Base-by-base conservation (phyloP, 2,329 filamentous ascomycete species). In the Cladosporium sp. region DNA sequence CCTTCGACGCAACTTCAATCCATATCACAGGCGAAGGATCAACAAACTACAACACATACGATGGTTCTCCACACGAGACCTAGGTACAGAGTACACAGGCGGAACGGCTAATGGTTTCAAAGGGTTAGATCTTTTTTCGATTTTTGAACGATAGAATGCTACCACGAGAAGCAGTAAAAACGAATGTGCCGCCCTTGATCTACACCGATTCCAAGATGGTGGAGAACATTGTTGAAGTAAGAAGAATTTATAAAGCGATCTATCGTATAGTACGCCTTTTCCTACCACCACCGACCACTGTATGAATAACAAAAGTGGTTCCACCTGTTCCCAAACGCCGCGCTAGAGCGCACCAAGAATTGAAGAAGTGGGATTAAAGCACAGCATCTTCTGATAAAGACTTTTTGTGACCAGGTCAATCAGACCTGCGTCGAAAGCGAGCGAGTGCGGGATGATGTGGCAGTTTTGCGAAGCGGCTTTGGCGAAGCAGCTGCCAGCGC, bases 321-420 rank as follows among this genome's bases (percentile, higher is more conserved):
- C 26, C 49, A n/a, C 18, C 49, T 26, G n/a, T 54, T 21, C 54
- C 36, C 39, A 16, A 63, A 63, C 60, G 60, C 60, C 60, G 49
- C 60, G 60, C 60, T 63, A 16, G 60, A 63, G 60, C 60, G 60
- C 60, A 56, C 32, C 60, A 58, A 58, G 36, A 23, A 46, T 56
- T 25, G 56, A 34, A 46, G 36, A 43, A 58, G 56, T 10, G 16
- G 32, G 14, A 43, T 25, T 13, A 28, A 34, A 51, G 48, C 48
- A 28, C 23, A 21, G 5, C 39, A 46, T 54, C 51, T 54, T 39
- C 54, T 57, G n/a, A 25, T 34, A 34, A 39, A 25, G 54, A 39
- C 54, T 57, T 57, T 57, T 57, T 57, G 13, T 34, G 39, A 10
- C 39, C n/a, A 13, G 39, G 7, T 23, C 39, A n/a, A 11, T 13